Evolutionary conservation across 768 basidiomycete genomes (phyloP), one percentile per base, ranked within the genome.

Genomic region (Podaxis sp.): DNA sequence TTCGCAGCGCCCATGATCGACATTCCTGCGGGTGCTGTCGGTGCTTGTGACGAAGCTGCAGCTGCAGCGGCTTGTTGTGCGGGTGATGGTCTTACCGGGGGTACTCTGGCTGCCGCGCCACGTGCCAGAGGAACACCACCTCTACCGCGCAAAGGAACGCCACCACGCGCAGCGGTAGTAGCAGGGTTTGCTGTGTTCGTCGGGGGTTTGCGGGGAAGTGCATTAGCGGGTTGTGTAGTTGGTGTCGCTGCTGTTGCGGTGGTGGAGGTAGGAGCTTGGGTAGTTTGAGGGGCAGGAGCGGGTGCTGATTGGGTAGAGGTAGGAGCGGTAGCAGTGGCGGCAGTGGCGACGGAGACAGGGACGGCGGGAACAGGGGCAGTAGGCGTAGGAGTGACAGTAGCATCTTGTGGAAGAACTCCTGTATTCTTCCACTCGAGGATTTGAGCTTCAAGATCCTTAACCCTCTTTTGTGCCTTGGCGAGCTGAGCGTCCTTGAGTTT

Each of bases 401-500:
- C 65, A 12, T 75, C 60, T 29, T 75, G 76, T 11, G 85, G 82
- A 46, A 85, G 46, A 2, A 80, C 49, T 2, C 86, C 85, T 0
- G 76, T 73, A 52, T 81, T 80, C 66, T 79, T 79, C 82, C 82
- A 84, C 63, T 82, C 82, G 46, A 82, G 71, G 38, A 90, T 82
- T 61, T 86, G 83, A 11, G 79, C 78, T 68, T 92, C 90, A 38
- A 91, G 76, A 6, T 88, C 86, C 74, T 90, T 92, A 55, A 91
- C 75, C 61, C 80, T 82, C 61, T 74, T 76, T 68, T 90, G 85
- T 9, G 83, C 77, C 55, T 78, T 82, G 33, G 85, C 78, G n/a
- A 92, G 75, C 66, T 89, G 89, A 1, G 77, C 75, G 66, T 93
- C 91, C 74, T 91, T 92, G 47, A 93, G 66, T 70, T 88, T 90